Evolutionary conservation across 441 rosid genomes (phyloP), one percentile per base, ranked within the genome.

Genomic region (Corymbia calophylla): DNA sequence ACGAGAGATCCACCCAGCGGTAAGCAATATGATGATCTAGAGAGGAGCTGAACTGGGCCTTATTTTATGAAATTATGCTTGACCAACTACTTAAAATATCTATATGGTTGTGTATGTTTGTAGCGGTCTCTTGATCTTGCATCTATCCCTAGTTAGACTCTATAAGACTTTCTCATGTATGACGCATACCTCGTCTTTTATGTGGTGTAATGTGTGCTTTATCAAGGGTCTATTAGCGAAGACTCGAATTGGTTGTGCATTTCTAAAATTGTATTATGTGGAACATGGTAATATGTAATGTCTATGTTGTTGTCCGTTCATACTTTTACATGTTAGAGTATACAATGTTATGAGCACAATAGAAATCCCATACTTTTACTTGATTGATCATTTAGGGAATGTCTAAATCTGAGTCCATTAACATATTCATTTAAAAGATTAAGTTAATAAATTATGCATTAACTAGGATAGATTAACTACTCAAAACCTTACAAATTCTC

Each of bases 111-210:
- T 55, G 5, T 55, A 8, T 21, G 27, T 55, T 8, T 55, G 62
- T 29, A 21, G 60, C 0, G 9, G 60, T 21, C 60, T 4, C 5
- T 1, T 55, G 8, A 1, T 8, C 60, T 55, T 55, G 60, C 60
- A 21, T 55, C 11, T 0, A 55, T 55, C 62, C 60, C 1, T 56
- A 3, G 27, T 55, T 0, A 55, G 27, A 55, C 2, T 55, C 27
- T 8, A 55, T 5, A 55, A 55, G 7, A 9, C 60, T 56, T 56
- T 56, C 1, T 21, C 0, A 0, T 21, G 60, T 0, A 9, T 56
- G 60, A 56, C 21, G 27, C 60, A 3, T 56, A 9, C 58, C 29
- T 55, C 60, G 3, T 23, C 27, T 0, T 23, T 56, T 56, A 56
- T 60, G 66, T 5, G 2, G 16, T 60, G 66, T 60, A 27, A 27